A percentile compares a stretch with the other conserved stretches of the same genome.
These are phyloP conservation scores for Paraphoma chrysanthemicola DNA, from an alignment of 2,329 filamentous ascomycete genomes.

Conservation along the genomic window DNA sequence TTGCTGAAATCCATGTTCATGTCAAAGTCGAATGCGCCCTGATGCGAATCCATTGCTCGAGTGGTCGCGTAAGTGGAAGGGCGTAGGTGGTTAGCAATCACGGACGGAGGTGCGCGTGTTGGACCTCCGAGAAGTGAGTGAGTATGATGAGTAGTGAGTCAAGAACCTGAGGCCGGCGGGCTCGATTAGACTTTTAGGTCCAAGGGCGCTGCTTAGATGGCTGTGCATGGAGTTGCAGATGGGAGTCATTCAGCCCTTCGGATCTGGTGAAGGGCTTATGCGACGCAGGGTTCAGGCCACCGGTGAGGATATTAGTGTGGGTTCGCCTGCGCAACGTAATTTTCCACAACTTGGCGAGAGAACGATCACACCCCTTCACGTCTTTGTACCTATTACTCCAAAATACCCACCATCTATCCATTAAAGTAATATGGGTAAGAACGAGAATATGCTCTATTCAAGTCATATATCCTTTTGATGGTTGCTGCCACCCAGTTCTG, in stretches of 20 bases:
- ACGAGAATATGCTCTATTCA: too few species aligned
- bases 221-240: conserved; percentile 8
- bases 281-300: conserved; percentile 15
- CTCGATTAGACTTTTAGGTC: conserved; percentile 29
- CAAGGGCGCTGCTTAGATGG: conserved; percentile 25
- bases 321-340: conserved; percentile 3
- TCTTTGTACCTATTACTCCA: background rate
- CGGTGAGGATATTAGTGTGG: conserved; percentile 21
- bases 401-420: too few species aligned
- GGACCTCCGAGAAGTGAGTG: conserved; percentile 29
- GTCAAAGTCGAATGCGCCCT: conserved; percentile 43
- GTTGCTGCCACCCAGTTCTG: too few species aligned
- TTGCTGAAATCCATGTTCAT: conserved; percentile 39
- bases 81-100: conserved; percentile 30
- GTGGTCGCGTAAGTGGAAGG: conserved; percentile 22
- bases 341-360: conserved; percentile 1
- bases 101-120: conserved; percentile 16
- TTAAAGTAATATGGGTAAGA: too few species aligned
- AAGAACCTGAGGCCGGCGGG: conserved; percentile 36
- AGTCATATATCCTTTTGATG: too few species aligned
- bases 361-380: background rate
- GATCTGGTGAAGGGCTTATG: conserved; percentile 19
- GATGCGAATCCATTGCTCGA: conserved; percentile 26
- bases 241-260: conserved; percentile 28
- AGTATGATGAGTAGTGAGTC: conserved; percentile 37